Percentiles rank a stretch among this genome's conserved stretches.
Evolutionary conservation across 2,329 filamentous ascomycete genomes (phyloP).

Genomic region (Didymella pomorum): DNA sequence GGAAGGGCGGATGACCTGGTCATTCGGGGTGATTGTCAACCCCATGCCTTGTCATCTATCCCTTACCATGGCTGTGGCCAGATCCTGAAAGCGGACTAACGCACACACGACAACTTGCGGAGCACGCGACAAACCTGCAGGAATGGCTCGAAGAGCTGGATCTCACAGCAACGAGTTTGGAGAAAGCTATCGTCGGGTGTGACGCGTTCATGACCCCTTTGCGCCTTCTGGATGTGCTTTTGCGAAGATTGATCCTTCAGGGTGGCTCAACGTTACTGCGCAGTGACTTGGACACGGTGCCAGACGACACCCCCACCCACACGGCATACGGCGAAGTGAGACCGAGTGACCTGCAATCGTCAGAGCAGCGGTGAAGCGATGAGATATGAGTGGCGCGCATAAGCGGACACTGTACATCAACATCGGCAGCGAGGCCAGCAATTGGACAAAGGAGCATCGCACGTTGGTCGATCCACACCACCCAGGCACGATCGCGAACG

Average conservation of each 20-base stretch:
- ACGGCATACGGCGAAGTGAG: neutral
- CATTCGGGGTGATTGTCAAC: too few species aligned
- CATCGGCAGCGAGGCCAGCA: slow-evolving; percentile 1
- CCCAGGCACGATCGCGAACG: slow-evolving; percentile 1
- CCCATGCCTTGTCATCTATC: too few species aligned
- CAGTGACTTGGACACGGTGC: neutral
- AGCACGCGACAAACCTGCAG: too few species aligned
- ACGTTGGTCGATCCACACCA: neutral
- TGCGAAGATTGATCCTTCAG: neutral
- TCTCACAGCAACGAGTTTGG: too few species aligned
- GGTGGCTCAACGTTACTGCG: neutral
- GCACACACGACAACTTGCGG: too few species aligned
- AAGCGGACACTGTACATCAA: slow-evolving; percentile 9
- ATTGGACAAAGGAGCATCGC: slow-evolving; percentile 10
- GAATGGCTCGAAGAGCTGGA: too few species aligned
- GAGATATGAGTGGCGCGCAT: slow-evolving; percentile 8
- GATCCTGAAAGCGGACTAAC: too few species aligned
- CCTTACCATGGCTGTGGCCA: too few species aligned
- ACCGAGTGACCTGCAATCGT: neutral
- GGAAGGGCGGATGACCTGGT: too few species aligned
- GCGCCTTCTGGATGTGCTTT: neutral
- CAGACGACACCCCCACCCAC: neutral
- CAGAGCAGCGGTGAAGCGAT: slow-evolving; percentile 13
- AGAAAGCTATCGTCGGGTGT: too few species aligned
- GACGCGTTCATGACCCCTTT: neutral